A percentile compares a stretch with the other conserved stretches of the same genome.
phyloP scores from a whole-genome alignment of 306 rosid genomes.

The Rosa chinensis region DNA sequence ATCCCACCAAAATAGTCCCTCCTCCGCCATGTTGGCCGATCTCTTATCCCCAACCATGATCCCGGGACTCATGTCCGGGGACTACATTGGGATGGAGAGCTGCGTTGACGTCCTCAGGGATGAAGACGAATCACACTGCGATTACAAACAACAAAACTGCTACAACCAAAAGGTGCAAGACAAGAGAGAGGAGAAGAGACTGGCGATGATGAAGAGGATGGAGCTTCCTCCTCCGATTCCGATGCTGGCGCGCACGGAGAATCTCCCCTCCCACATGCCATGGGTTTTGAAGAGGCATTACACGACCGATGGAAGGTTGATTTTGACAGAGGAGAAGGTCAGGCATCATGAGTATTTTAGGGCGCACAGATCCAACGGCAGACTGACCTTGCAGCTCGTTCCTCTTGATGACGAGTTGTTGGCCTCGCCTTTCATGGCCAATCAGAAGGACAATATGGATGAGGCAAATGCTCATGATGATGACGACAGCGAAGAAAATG shows the following conservation, averaged over 20 bases:
- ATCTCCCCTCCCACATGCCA: conserved; percentile 59
- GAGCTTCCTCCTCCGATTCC: conserved; percentile 76
- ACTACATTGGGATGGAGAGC: conserved; percentile 66
- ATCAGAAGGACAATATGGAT: not conserved
- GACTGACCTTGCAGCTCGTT: conserved; percentile 69
- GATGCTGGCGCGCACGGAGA: conserved; percentile 53
- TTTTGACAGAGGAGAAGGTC: conserved; percentile 61
- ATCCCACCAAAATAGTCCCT: not conserved
- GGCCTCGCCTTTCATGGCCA: not conserved
- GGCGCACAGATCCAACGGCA: conserved; percentile 63
- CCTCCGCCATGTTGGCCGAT: conserved; percentile 10
- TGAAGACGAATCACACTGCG: not conserved
- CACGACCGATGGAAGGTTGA: conserved; percentile 60
- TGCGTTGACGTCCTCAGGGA: conserved; percentile 43
- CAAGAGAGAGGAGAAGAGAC: conserved; percentile 12
- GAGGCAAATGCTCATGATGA: not conserved
- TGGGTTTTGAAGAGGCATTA: conserved; percentile 62
- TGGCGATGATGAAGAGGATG: conserved; percentile 6
- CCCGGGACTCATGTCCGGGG: conserved; percentile 23
- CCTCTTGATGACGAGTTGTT: conserved; percentile 31
- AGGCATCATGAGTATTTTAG: conserved; percentile 59
- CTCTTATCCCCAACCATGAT: conserved; percentile 3
- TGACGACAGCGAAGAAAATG: not conserved
- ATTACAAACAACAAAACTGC: not conserved
- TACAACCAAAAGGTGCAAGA: not conserved